phyloP scores from a whole-genome alignment of 176 grass and related monocot genomes.

The Oryza nivara region DNA sequence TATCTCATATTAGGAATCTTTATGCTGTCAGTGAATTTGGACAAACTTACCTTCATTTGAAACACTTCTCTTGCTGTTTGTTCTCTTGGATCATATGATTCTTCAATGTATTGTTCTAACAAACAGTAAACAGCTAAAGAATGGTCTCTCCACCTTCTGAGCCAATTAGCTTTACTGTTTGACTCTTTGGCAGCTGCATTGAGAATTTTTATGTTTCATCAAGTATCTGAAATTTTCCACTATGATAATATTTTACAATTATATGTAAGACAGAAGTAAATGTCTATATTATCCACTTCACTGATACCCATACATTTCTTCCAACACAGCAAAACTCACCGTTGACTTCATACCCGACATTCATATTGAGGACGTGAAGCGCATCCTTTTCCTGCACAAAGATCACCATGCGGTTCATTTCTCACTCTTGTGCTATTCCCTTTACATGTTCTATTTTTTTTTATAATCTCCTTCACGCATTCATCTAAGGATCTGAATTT shows the following conservation, averaged over 20 bases:
- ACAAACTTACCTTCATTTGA: conserved; percentile 21
- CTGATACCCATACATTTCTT: conserved; percentile 18
- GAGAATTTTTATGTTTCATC: conserved; percentile 10
- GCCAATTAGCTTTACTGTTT: neutral
- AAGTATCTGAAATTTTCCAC: conserved; percentile 13
- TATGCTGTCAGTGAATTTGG: neutral
- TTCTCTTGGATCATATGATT: neutral
- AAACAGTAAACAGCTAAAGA: neutral
- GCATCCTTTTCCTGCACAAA: conserved; percentile 70
- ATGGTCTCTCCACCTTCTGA: neutral
- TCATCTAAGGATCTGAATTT: conserved; percentile 32
- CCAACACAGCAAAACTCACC: conserved; percentile 68
- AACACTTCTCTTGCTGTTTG: neutral
- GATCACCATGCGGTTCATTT: conserved; percentile 68
- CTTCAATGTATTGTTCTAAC: neutral
- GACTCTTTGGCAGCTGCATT: conserved; percentile 7
- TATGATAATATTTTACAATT: neutral
- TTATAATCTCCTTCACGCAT: neutral
- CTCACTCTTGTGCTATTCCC: conserved; percentile 1
- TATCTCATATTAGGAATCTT: neutral
- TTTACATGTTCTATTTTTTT: neutral
- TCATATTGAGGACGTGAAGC: conserved; percentile 76
- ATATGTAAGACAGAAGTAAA: neutral
- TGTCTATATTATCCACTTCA: neutral
- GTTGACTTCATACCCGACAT: conserved; percentile 90